These are phyloP conservation scores for Nakaseomyces uthaithaninus DNA, from an alignment of 1,139 yeast species.

Conservation along the genomic window DNA sequence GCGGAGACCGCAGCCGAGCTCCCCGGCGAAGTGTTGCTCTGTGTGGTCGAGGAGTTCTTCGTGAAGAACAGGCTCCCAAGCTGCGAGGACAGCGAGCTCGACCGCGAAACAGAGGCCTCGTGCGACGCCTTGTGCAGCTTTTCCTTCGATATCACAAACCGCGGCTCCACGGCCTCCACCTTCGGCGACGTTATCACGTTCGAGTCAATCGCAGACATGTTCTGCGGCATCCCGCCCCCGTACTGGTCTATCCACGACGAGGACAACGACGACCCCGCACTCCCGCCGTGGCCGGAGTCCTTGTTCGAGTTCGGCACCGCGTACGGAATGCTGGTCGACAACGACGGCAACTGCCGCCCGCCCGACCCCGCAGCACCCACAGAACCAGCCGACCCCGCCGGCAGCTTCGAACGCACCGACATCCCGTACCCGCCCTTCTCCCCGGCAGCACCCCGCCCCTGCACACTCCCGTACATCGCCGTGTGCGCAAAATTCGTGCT, in stretches of 20 bases:
- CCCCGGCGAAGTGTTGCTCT: constrained; percentile 10
- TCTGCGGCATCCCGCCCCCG: constrained; percentile 45
- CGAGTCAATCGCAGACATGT: constrained; percentile 42
- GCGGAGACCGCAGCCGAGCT: constrained; percentile 6
- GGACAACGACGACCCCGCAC: constrained; percentile 22
- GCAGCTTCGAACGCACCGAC: constrained; percentile 6
- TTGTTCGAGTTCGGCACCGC: constrained; percentile 47
- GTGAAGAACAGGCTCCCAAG: constrained; percentile 36
- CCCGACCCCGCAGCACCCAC: too few species aligned
- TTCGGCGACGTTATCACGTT: constrained; percentile 65
- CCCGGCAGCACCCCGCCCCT: constrained; percentile 19
- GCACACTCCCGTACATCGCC: constrained; percentile 24
- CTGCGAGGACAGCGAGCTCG: constrained; percentile 41
- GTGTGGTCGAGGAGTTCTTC: constrained; percentile 28
- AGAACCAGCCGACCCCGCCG: too few species aligned
- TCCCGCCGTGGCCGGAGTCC: constrained; percentile 15
- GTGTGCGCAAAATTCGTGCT: constrained; percentile 32
- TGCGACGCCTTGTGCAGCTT: constrained; percentile 49
- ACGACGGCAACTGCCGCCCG: constrained; percentile 30
- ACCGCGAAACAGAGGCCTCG: constrained; percentile 36
- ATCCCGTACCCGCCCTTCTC: constrained; percentile 14
- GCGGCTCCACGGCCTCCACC: constrained; percentile 56
- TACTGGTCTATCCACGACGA: constrained; percentile 30
- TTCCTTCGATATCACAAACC: constrained; percentile 67
- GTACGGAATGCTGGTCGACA: constrained; percentile 61